A percentile compares a stretch with the other conserved stretches of the same genome.
phyloP scores from a whole-genome alignment of 192 early-diverging fungal species.

The Backusella sp. region DNA sequence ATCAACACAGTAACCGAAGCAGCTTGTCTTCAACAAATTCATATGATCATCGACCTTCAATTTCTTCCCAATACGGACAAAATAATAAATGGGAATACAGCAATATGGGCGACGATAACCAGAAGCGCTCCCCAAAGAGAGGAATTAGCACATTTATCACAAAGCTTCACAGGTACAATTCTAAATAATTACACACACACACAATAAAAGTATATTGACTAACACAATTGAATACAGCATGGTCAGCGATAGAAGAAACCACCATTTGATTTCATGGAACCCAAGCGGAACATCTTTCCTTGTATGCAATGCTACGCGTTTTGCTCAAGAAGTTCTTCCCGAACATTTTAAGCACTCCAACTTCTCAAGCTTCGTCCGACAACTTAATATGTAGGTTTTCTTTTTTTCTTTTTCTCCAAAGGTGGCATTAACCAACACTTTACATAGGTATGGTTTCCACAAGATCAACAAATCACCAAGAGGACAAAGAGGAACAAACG shows the following conservation, averaged over 20 bases:
- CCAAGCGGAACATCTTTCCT: conserved; percentile 64
- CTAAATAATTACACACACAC: not conserved
- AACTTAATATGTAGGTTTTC: conserved; percentile 88
- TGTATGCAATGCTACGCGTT: conserved; percentile 71
- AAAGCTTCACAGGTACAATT: conserved; percentile 15
- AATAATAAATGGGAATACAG: conserved; percentile 13
- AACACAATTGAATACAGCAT: conserved; percentile 37
- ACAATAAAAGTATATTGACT: not conserved
- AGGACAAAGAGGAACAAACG: conserved; percentile 56
- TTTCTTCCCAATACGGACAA: not conserved
- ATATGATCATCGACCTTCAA: not conserved
- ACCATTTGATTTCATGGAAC: conserved; percentile 71
- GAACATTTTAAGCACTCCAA: conserved; percentile 90
- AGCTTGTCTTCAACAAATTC: conserved; percentile 11
- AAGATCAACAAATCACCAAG: conserved; percentile 72
- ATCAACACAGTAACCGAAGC: not conserved
- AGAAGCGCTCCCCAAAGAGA: conserved; percentile 13
- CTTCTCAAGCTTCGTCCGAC: conserved; percentile 87
- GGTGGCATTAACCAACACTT: not conserved
- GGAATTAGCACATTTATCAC: conserved; percentile 16
- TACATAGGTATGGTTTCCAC: conserved; percentile 59
- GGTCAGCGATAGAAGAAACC: conserved; percentile 61
- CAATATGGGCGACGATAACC: not conserved
- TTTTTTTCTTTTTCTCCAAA: conserved; percentile 30
- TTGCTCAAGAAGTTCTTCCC: conserved; percentile 80